Evolutionary conservation across 2,329 filamentous ascomycete genomes (phyloP), one percentile per base, ranked within the genome.

Genomic region (Didymella arachidicola): DNA sequence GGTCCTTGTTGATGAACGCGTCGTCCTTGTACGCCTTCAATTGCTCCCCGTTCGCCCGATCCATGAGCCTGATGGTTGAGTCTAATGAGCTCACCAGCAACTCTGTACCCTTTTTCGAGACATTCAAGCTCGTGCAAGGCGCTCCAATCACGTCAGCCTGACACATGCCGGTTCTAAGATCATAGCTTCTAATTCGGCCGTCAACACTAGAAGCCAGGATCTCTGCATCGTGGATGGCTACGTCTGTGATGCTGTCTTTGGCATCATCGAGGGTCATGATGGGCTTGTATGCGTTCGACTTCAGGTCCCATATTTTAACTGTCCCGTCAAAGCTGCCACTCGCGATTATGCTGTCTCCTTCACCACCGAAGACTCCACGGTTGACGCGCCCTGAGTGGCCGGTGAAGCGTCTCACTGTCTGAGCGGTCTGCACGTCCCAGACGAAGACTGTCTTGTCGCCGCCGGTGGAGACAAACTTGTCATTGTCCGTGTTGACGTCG

Each of bases 381-480:
- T 97, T 96, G 54, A 98, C 84, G 30, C 93, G 82, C 43, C 87
- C 86, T 2, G 82, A 83, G 77, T 95, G 91, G 0, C 89, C 90
- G 39, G 83, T 64, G 77, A 94, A 95, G 27, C 95, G 85, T 22
- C 91, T 85, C 26, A 90, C 80, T 4, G 94, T 97, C 67, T 86
- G 83, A 18, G 90, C 92, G 2, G 88, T 90, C 45, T 89, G 83
- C 0, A 98, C 95, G 77, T 99, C 95, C 95, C 95, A 98, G 5
- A 97, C 83, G 73, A 97, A 97, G 0, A 97, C 92, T 61, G 86
- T 84, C 68, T 94, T 91, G 80, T 99, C 95, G 59, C 95, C 95
- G 66, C 95, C 95, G 1, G 87, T 86, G n/a, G 89, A 93, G 10
- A 88, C 89, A 76, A 99, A 97, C 42, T 87, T 87, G 65, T 92